phyloP scores from a whole-genome alignment of 2,329 filamentous ascomycete genomes.

The Fusarium sp. region DNA sequence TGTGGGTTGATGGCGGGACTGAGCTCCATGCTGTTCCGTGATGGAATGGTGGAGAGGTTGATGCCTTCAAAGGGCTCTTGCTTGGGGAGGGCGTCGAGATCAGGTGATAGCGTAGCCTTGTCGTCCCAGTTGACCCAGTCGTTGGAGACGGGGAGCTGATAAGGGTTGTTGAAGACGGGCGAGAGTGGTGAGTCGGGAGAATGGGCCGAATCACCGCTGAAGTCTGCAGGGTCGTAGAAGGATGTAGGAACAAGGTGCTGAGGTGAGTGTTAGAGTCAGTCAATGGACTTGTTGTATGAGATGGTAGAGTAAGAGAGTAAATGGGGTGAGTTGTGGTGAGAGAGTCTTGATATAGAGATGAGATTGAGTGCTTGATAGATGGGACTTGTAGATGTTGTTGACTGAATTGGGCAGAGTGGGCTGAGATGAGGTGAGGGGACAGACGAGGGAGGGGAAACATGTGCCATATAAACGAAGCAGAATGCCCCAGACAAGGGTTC shows the following conservation, averaged over 20 bases:
- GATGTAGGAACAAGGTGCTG: conserved; percentile 37
- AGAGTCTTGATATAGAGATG: conserved; percentile 33
- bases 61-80: conserved; percentile 43
- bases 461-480: conserved; percentile 40
- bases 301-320: background rate
- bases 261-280: conserved; percentile 15
- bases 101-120: conserved; percentile 42
- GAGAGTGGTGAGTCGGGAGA: conserved; percentile 43
- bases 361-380: conserved; percentile 13
- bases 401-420: conserved; percentile 30
- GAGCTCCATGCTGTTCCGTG: conserved; percentile 42
- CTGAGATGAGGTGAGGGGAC: conserved; percentile 37
- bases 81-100: conserved; percentile 40
- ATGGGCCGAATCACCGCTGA: conserved; percentile 42
- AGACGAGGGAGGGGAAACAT: conserved; percentile 30
- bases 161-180: conserved; percentile 41
- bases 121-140: conserved; percentile 44
- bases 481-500: conserved; percentile 39
- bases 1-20: conserved; percentile 43
- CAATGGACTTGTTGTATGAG: background rate
- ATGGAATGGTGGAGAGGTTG: conserved; percentile 40
- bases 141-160: conserved; percentile 42
- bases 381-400: conserved; percentile 3
- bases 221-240: conserved; percentile 43
- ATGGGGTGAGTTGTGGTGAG: conserved; percentile 33